Base-by-base conservation (phyloP, 2,329 filamentous ascomycete genomes). In the Amesomyces nigricolor region DNA sequence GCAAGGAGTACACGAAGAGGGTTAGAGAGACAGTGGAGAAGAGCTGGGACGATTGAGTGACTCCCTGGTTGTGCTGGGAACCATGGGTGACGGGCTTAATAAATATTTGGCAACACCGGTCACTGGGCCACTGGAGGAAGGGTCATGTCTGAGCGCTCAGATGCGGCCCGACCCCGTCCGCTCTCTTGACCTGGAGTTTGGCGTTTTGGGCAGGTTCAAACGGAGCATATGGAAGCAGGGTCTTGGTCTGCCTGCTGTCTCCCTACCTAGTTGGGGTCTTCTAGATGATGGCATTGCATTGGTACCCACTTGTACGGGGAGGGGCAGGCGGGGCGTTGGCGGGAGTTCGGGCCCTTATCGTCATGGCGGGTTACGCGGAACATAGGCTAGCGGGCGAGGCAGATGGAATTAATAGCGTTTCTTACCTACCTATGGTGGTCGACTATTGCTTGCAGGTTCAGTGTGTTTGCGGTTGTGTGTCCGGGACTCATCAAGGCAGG, bases 11-110 rank as follows among this genome's bases (percentile, higher is more conserved):
- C 69, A 89, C 87, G 26, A 99, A 99, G 77, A 80, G 91, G 16
- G 94, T 99, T 43, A 80, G 91, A 47, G 94, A 97, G 76, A 96
- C 92, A 0, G 94, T 99, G 14, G 94, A 99, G 78, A 97, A 96
- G 82, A 97, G 92, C 76, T 99, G 94, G 94, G 94, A 97, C 61
- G 92, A 96, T 67, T 95, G 65, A 70, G 43, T 2, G 17, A 9
- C 7, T 10, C 17, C 7, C 5, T 22, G 7, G 2, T 16, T 43
- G 6, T 35, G 5, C 16, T 16, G 30, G 13, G 19, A 14, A n/a
- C 22, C 4, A 4, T 32, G 17, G 22, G 14, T n/a, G 47, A 40
- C 8, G 30, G 35, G 42, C 16, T 48, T 53, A 43, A 58, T 56
- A 48, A 43, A 58, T 56, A 45, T 47, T n/a, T 10, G 53, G 26